A percentile compares a stretch with the other conserved stretches of the same genome.
phyloP scores from a whole-genome alignment of 169 alveolate genomes.

The Neospora caninum region DNA sequence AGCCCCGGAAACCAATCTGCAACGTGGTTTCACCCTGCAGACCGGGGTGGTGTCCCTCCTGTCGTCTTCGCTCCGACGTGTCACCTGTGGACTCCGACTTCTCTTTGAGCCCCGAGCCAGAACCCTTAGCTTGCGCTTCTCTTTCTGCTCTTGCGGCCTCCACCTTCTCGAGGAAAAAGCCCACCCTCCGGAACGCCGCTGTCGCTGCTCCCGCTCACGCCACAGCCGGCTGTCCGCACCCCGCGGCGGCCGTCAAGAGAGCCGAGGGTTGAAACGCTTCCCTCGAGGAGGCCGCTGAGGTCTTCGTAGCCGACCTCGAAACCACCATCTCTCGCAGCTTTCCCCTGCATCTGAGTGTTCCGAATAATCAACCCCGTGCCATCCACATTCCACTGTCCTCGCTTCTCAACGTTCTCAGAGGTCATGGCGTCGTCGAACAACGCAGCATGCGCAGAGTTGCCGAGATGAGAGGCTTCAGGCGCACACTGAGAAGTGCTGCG shows the following conservation, averaged over 20 bases:
- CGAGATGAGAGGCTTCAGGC: not conserved
- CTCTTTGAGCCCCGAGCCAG: no score
- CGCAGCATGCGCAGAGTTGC: not conserved
- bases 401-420: not conserved
- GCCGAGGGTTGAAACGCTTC: not conserved
- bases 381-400: not conserved
- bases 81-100: no score
- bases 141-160: not conserved
- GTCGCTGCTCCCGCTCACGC: no score
- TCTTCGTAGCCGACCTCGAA: not conserved
- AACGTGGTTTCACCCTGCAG: no score
- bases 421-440: not conserved
- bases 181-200: not conserved
- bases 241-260: no score
- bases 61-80: no score
- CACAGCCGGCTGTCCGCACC: no score
- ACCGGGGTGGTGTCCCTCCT: no score
- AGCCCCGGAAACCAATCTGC: no score
- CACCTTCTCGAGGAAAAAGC: not conserved
- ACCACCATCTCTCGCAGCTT: not conserved
- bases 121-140: not conserved
- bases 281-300: not conserved
- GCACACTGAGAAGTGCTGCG: no score
- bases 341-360: not conserved
- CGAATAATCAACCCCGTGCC: constrained; percentile 18